Evolutionary conservation across 176 grass and related monocot genomes (phyloP).

Genomic region (Guadua angustifolia): DNA sequence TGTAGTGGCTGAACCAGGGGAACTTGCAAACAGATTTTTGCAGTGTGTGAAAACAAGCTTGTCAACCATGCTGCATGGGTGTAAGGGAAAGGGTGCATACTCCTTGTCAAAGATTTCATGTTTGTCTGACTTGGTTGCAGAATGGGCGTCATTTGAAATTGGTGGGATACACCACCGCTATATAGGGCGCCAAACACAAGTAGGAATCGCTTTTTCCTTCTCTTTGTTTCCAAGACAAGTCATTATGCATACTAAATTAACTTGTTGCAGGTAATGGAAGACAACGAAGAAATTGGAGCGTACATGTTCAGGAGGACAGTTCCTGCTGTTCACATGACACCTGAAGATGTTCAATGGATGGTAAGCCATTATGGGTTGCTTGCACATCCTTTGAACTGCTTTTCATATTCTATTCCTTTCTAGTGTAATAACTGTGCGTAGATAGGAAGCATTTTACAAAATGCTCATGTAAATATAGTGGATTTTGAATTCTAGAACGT

Average conservation of each 20-base stretch:
- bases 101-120: conserved; percentile 80
- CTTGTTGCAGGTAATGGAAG: conserved; percentile 88
- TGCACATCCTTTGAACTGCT: conserved; percentile 25
- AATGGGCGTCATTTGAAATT: conserved; percentile 90
- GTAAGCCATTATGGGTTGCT: conserved; percentile 51
- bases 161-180: conserved; percentile 91
- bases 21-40: conserved; percentile 88
- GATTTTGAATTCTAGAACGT: not conserved
- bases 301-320: conserved; percentile 98
- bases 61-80: conserved; percentile 60
- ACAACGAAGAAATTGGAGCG: conserved; percentile 99
- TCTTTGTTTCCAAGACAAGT: conserved; percentile 32
- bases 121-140: conserved; percentile 73
- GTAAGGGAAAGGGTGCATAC: conserved; percentile 76
- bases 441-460: not conserved
- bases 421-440: not conserved
- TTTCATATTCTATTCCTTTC: conserved; percentile 31
- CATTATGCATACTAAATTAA: conserved; percentile 28
- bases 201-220: conserved; percentile 44
- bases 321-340: conserved; percentile 84
- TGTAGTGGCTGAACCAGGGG: conserved; percentile 95
- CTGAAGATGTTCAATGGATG: conserved; percentile 96
- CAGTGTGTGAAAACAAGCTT: conserved; percentile 87
- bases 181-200: conserved; percentile 97
- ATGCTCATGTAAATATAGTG: not conserved